A percentile compares a stretch with the other conserved stretches of the same genome.
Conservation (phyloP, 805 yeast species). For the Metschnikowia vanudenii region DNA sequence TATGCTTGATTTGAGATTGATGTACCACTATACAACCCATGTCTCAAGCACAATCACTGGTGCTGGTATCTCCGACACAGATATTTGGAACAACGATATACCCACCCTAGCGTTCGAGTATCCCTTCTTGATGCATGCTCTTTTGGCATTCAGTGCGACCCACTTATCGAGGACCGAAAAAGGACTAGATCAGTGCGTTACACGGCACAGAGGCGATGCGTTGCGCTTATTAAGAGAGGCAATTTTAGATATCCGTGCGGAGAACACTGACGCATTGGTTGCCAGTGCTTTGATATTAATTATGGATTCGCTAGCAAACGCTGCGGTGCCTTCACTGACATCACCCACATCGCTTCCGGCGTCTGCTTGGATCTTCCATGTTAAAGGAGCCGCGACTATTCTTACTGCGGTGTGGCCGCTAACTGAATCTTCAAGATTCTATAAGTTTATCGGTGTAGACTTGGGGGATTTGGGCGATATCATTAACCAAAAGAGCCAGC, state of each 20-base stretch:
- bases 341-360: slow-evolving; percentile 70
- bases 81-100: slow-evolving; percentile 84
- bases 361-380: slow-evolving; percentile 95
- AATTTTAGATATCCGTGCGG: slow-evolving; percentile 76
- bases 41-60: slow-evolving; percentile 87
- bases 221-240: slow-evolving; percentile 78
- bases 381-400: slow-evolving; percentile 94
- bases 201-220: slow-evolving; percentile 86
- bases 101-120: slow-evolving; percentile 84
- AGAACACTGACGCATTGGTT: slow-evolving; percentile 89
- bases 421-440: slow-evolving; percentile 42
- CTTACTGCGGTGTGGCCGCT: slow-evolving; percentile 96
- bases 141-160: slow-evolving; percentile 88
- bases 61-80: slow-evolving; percentile 83
- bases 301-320: slow-evolving; percentile 93
- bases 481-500: slow-evolving; percentile 39
- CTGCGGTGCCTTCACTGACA: slow-evolving; percentile 55
- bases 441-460: slow-evolving; percentile 72
- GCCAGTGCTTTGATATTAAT: slow-evolving; percentile 87
- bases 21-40: slow-evolving; percentile 82
- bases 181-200: slow-evolving; percentile 77
- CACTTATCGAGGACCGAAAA: slow-evolving; percentile 77
- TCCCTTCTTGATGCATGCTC: slow-evolving; percentile 90
- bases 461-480: slow-evolving; percentile 84
- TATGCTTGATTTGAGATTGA: slow-evolving; percentile 72